A percentile compares a stretch with the other conserved stretches of the same genome.
Conservation (phyloP, 208 protist genomes). For the Herpetomonas samuelpessoai region DNA sequence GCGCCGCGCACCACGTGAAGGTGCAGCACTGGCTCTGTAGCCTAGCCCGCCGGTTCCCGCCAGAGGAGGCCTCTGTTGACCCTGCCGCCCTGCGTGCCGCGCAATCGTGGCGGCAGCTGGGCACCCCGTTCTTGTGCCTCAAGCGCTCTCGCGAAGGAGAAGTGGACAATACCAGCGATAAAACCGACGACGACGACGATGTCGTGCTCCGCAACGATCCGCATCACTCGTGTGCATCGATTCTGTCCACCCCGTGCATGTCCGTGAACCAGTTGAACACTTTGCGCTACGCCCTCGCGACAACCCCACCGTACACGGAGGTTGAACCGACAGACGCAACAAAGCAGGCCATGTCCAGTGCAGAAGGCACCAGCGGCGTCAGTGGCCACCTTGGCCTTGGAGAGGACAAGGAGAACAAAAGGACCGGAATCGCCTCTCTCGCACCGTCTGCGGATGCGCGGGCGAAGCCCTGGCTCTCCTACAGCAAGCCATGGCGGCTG, state of each 20-base stretch:
- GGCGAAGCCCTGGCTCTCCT: slow-evolving; percentile 56
- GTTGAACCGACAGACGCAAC: not conserved
- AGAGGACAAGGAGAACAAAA: slow-evolving; percentile 2
- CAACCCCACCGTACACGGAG: not conserved
- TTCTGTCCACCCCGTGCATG: slow-evolving; percentile 2
- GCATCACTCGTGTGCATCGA: slow-evolving; percentile 11
- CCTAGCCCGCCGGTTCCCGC: slow-evolving; percentile 41
- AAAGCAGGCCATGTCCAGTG: no score
- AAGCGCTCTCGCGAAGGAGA: slow-evolving; percentile 16
- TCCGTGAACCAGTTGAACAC: not conserved
- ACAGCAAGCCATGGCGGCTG: slow-evolving; percentile 60
- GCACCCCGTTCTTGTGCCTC: slow-evolving; percentile 30
- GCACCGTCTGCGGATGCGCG: not conserved
- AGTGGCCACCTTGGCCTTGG: not conserved
- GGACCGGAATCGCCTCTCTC: no score
- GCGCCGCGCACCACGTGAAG: slow-evolving; percentile 53
- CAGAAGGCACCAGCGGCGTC: not conserved
- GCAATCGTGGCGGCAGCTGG: slow-evolving; percentile 45
- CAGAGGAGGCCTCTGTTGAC: slow-evolving; percentile 31
- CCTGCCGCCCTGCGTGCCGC: slow-evolving; percentile 36
- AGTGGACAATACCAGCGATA: no score
- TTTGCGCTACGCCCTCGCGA: not conserved
- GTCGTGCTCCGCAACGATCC: slow-evolving; percentile 6
- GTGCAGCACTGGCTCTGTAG: slow-evolving; percentile 82
- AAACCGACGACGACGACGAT: not conserved